phyloP scores from a whole-genome alignment of 805 yeast species.

The Blastobotrys mokoenaii region DNA sequence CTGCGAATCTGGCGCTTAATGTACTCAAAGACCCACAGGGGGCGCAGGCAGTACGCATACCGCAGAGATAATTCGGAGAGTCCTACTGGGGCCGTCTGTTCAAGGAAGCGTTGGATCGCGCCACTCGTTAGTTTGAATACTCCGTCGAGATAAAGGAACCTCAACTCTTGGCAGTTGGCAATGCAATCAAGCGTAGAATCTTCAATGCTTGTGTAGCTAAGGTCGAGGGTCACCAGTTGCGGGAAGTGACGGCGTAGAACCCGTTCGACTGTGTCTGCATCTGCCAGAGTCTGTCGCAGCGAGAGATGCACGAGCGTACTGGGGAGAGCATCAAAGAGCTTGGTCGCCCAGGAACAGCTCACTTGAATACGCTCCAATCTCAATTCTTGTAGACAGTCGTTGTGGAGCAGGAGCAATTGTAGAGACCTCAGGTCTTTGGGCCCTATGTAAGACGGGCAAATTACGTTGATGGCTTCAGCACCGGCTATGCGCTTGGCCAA shows the following conservation, averaged over 20 bases:
- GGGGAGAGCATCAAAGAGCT: constrained; percentile 1
- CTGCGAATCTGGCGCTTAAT: constrained; percentile 5
- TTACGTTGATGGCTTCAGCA: neutral
- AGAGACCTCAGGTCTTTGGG: constrained; percentile 1
- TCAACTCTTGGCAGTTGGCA: constrained; percentile 4
- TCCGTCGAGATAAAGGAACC: constrained; percentile 5
- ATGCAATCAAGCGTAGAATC: constrained; percentile 6
- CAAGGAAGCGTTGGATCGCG: constrained; percentile 7
- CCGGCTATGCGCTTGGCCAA: neutral
- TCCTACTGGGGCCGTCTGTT: constrained; percentile 1
- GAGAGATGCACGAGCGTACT: neutral
- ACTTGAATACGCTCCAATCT: constrained; percentile 2
- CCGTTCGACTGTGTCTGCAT: neutral
- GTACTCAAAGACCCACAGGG: constrained; percentile 9
- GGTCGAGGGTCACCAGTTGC: constrained; percentile 6
- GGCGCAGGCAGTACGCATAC: constrained; percentile 6
- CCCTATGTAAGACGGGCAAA: constrained; percentile 1
- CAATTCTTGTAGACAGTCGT: neutral
- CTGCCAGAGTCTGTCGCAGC: constrained; percentile 3
- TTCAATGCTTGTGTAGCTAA: constrained; percentile 9
- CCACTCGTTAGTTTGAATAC: constrained; percentile 4
- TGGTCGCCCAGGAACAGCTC: neutral
- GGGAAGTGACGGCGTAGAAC: constrained; percentile 4
- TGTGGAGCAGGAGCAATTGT: constrained; percentile 1
- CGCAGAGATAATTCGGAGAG: constrained; percentile 7